Evolutionary conservation across 257 asterid species (phyloP), one percentile per base, ranked within the genome.

Genomic region (Lantana camara): DNA sequence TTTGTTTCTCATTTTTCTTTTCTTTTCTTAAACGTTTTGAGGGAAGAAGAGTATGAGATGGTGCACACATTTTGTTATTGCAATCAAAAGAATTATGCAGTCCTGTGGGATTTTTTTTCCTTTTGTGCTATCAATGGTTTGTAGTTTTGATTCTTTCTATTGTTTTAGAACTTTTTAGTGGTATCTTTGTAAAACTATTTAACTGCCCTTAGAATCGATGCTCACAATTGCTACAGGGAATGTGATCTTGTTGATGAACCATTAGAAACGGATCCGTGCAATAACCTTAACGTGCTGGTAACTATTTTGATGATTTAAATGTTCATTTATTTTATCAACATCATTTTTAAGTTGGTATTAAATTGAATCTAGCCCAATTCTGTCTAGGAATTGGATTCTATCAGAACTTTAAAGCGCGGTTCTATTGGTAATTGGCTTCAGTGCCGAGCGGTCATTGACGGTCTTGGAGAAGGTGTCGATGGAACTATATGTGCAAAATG

Each of bases 351-450:
- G 46, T n/a, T n/a, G 68, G 64, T 63, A 54, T 27, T 71, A 48
- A 73, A 66, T 50, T 40, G 50, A 71, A 42, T 44, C 42, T 44
- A 53, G 37, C 57, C 59, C 63, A 65, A 27, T 69, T 52, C 58
- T 63, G 40, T 71, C 67, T 73, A 83, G 95, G 85, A 70, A 51
- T 35, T 9, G 66, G 67, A 67, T 57, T 38, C 81, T 58, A 62
- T 49, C 59, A 67, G 75, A 63, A 60, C 73, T 44, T 50, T 49
- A 19, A 73, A 59, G 73, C 66, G 60, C 68, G 76, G 80, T 71
- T 69, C 90, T 61, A 80, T 85, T 68, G 95, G 96, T 60, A 87
- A 89, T 71, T 92, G 98, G 98, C 72, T 92, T 64, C 96, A 92
- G 60, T 92, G 97, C 65, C 89, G 72, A 51, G 95, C 73, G 80